Conservation (phyloP, 139 green algal genomes). For the Tetraselmis striata region DNA sequence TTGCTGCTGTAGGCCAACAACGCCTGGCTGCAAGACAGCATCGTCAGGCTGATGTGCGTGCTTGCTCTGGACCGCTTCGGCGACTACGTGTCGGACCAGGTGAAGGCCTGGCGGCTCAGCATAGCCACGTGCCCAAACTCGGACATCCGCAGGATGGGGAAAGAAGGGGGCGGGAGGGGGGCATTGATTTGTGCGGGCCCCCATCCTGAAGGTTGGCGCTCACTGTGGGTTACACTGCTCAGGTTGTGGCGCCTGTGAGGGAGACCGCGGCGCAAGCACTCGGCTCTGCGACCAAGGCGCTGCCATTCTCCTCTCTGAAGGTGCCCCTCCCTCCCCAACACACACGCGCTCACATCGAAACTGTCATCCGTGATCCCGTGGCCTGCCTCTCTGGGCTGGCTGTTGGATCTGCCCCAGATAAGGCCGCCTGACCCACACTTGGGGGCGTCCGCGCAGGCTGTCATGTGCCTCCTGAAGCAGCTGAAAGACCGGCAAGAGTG, state of each 20-base stretch:
- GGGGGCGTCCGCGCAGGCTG: conserved; percentile 18
- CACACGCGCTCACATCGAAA: too few relatives aligned
- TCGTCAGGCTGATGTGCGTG: conserved; percentile 77
- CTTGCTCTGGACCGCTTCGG: conserved; percentile 90
- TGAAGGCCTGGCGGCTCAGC: too few relatives aligned
- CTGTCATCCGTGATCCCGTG: too few relatives aligned
- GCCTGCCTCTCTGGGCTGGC: too few relatives aligned
- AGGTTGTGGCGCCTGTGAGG: conserved; percentile 83
- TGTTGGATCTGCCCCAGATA: too few relatives aligned
- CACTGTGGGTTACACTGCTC: too few relatives aligned
- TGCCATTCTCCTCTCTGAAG: conserved; percentile 11
- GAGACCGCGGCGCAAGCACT: conserved; percentile 93
- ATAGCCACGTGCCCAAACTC: too few relatives aligned
- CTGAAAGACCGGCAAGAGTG: conserved; percentile 28
- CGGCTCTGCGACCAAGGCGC: conserved; percentile 45
- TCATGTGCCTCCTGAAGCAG: conserved; percentile 53
- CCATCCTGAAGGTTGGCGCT: not conserved
- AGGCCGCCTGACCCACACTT: too few relatives aligned
- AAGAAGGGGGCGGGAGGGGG: too few relatives aligned
- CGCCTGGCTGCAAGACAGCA: conserved; percentile 74
- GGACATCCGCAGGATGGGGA: too few relatives aligned
- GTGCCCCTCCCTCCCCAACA: too few relatives aligned
- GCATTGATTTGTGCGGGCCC: not conserved
- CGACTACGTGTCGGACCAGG: conserved; percentile 89
- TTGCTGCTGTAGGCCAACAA: conserved; percentile 42